Evolutionary conservation across 768 basidiomycete genomes (phyloP).

Genomic region (Trametes meyenii): DNA sequence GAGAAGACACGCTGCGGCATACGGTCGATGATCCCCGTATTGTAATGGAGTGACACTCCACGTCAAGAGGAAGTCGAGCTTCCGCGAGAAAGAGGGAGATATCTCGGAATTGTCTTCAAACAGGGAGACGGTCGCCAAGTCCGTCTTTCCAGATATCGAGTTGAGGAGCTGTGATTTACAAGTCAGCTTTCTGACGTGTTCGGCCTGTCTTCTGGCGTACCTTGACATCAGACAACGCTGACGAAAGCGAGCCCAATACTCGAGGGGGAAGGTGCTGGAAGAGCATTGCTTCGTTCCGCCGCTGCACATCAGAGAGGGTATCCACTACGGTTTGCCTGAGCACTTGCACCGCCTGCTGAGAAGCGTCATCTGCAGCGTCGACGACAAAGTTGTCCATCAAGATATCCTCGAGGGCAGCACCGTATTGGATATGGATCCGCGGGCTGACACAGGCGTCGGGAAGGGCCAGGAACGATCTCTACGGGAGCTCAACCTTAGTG

Average conservation of each 20-base stretch:
- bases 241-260: conserved; percentile 59
- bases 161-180: conserved; percentile 61
- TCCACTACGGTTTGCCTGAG: conserved; percentile 54
- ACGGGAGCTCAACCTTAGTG: conserved; percentile 3
- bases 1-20: conserved; percentile 73
- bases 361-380: conserved; percentile 23
- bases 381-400: conserved; percentile 46
- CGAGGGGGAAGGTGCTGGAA: conserved; percentile 69
- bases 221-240: conserved; percentile 60
- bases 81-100: conserved; percentile 55
- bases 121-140: conserved; percentile 58
- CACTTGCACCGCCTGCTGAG: conserved; percentile 44
- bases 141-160: conserved; percentile 68
- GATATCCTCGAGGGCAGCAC: conserved; percentile 47
- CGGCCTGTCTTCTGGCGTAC: conserved; percentile 24
- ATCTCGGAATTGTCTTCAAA: conserved; percentile 51
- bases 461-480: conserved; percentile 72
- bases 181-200: neutral
- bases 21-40: conserved; percentile 80
- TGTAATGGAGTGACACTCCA: conserved; percentile 84
- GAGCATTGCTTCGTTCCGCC: conserved; percentile 80
- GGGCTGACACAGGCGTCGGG: conserved; percentile 80
- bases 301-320: conserved; percentile 68
- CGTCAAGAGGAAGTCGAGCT: conserved; percentile 73
- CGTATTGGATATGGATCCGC: conserved; percentile 61